These are phyloP conservation scores for Trichopus zeylanicus DNA, from an alignment of 116 monocot species.

Conservation along the genomic window DNA sequence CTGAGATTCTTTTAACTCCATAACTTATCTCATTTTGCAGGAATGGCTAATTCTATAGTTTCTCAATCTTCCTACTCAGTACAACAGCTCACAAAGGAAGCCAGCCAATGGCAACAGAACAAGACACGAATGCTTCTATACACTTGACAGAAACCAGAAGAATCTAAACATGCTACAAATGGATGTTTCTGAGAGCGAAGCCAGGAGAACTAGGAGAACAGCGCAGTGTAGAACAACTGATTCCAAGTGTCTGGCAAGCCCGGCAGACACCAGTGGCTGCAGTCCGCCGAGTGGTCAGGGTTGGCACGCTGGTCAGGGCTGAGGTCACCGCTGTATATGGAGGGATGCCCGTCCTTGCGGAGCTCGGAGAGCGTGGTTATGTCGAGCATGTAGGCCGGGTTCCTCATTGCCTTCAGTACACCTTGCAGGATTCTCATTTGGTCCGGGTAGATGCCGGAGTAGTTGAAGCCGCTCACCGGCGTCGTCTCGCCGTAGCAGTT, in stretches of 20 bases:
- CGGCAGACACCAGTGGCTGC: slow-evolving; percentile 91
- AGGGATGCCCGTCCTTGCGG: slow-evolving; percentile 77
- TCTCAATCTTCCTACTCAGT: too few relatives aligned
- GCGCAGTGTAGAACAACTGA: slow-evolving; percentile 60
- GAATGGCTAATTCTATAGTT: too few relatives aligned
- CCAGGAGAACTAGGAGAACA: slow-evolving; percentile 28
- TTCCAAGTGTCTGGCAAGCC: slow-evolving; percentile 91
- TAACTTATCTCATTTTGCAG: too few relatives aligned
- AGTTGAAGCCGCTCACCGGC: slow-evolving; percentile 48
- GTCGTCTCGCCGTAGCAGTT: slow-evolving; percentile 72
- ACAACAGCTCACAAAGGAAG: too few relatives aligned
- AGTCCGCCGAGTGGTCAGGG: slow-evolving; percentile 64
- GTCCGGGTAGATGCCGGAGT: slow-evolving; percentile 26
- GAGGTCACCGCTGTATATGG: slow-evolving; percentile 67
- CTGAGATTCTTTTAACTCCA: too few relatives aligned
- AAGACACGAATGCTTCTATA: too few relatives aligned
- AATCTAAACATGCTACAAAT: neutral
- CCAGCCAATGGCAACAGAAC: too few relatives aligned
- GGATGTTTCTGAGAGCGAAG: too few relatives aligned
- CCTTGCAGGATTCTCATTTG: slow-evolving; percentile 41
- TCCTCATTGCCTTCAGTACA: slow-evolving; percentile 44
- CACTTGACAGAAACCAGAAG: neutral
- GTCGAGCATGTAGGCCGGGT: slow-evolving; percentile 46
- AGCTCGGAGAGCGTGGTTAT: slow-evolving; percentile 65
- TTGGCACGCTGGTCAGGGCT: slow-evolving; percentile 56